phyloP scores from a whole-genome alignment of 805 yeast species.

The Lachancea thermotolerans region DNA sequence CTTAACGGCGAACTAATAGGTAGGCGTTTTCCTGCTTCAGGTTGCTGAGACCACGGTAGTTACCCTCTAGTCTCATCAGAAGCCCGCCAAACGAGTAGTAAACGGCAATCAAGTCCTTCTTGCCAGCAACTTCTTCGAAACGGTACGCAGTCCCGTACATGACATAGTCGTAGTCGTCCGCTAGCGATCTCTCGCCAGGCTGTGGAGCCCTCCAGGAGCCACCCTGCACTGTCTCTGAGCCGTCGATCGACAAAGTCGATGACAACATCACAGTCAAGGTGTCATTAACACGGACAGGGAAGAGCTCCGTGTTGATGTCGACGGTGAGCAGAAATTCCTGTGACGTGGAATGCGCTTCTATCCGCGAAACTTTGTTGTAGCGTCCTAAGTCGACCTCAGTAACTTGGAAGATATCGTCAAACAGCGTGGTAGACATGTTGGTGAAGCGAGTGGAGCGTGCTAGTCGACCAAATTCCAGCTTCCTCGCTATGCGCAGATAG shows the following conservation, averaged over 20 bases:
- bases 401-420: conserved; percentile 88
- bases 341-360: conserved; percentile 81
- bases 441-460: not conserved
- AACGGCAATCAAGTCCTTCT: conserved; percentile 64
- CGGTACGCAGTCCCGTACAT: conserved; percentile 98
- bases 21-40: conserved; percentile 93
- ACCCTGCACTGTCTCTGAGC: conserved; percentile 36
- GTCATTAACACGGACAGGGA: conserved; percentile 73
- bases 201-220: conserved; percentile 54
- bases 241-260: conserved; percentile 56
- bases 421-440: conserved; percentile 63
- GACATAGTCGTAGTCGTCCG: conserved; percentile 96
- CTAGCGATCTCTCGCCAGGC: conserved; percentile 75
- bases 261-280: conserved; percentile 83
- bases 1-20: conserved; percentile 69
- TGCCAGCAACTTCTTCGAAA: conserved; percentile 67
- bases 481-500: not conserved
- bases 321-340: conserved; percentile 63
- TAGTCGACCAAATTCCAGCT: not conserved
- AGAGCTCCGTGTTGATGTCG: conserved; percentile 86
- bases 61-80: conserved; percentile 89
- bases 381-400: conserved; percentile 80
- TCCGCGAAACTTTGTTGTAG: conserved; percentile 85
- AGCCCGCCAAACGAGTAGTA: conserved; percentile 95
- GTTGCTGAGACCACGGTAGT: conserved; percentile 78